phyloP scores from a whole-genome alignment of 805 yeast genomes.

The Saturnispora besseyi region DNA sequence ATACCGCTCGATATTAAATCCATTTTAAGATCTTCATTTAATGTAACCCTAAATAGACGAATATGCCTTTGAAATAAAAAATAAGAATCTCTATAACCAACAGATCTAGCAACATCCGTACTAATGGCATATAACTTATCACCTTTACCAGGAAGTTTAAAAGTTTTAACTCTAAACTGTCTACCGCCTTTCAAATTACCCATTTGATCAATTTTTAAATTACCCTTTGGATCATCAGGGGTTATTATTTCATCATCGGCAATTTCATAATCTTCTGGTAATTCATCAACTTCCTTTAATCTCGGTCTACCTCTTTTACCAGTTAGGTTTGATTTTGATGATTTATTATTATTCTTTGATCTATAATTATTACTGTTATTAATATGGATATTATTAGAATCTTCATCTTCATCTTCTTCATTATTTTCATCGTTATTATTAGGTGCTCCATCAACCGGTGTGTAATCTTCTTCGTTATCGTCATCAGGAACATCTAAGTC shows the following conservation, averaged over 20 bases:
- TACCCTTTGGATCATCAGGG: conserved; percentile 73
- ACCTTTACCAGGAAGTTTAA: conserved; percentile 58
- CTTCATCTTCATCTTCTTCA: background rate
- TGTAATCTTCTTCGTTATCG: conserved; percentile 13
- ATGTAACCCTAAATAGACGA: conserved; percentile 60
- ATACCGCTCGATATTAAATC: conserved; percentile 73
- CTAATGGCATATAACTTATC: conserved; percentile 77
- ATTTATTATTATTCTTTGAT: background rate
- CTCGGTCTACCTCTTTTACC: conserved; percentile 15
- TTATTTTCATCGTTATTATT: conserved; percentile 6
- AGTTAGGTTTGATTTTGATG: conserved; percentile 6
- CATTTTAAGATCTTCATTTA: conserved; percentile 70
- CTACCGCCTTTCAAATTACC: conserved; percentile 71
- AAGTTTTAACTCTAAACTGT: conserved; percentile 61
- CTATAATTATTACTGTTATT: background rate
- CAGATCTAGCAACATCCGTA: conserved; percentile 92
- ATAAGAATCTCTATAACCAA: conserved; percentile 90
- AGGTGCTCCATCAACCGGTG: conserved; percentile 21
- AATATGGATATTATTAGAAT: background rate
- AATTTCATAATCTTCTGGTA: conserved; percentile 32
- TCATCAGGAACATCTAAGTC: conserved; percentile 18
- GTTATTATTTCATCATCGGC: conserved; percentile 70
- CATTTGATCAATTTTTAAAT: conserved; percentile 52
- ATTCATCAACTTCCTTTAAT: conserved; percentile 7
- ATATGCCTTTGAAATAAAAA: conserved; percentile 81